Conservation (phyloP, 352 stramenopile genomes). For the Globisporangium emineosum region DNA sequence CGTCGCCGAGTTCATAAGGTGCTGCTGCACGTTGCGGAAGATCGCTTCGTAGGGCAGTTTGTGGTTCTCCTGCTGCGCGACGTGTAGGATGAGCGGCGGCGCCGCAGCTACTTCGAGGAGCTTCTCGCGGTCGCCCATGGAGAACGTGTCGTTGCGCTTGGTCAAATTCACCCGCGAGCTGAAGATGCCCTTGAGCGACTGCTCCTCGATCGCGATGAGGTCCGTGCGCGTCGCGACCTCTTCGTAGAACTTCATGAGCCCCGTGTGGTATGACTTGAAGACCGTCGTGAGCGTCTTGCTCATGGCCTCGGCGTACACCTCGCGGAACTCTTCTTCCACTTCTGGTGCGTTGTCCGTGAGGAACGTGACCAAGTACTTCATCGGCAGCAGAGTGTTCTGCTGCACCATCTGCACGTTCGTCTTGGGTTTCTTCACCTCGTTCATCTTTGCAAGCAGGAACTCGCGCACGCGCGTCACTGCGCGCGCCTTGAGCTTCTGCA, state of each 20-base stretch:
- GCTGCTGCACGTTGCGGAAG: slow-evolving; percentile 95
- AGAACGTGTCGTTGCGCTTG: slow-evolving; percentile 96
- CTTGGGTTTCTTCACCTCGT: slow-evolving; percentile 94
- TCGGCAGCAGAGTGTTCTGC: slow-evolving; percentile 95
- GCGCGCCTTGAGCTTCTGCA: slow-evolving; percentile 86
- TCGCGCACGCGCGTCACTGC: slow-evolving; percentile 81
- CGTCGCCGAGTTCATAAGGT: slow-evolving; percentile 97
- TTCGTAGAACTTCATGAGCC: slow-evolving; percentile 93
- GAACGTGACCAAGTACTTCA: slow-evolving; percentile 96
- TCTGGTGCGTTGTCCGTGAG: slow-evolving; percentile 90
- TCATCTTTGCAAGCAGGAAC: slow-evolving; percentile 93
- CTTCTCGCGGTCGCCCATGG: slow-evolving; percentile 88
- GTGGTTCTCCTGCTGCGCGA: slow-evolving; percentile 89
- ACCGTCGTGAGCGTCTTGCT: slow-evolving; percentile 93
- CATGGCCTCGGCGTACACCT: slow-evolving; percentile 97
- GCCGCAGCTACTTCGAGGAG: slow-evolving; percentile 81
- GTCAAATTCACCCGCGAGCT: slow-evolving; percentile 91
- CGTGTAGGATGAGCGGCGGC: slow-evolving; percentile 93
- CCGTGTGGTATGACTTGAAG: slow-evolving; percentile 96
- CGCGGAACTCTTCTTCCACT: slow-evolving; percentile 93
- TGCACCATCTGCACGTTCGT: slow-evolving; percentile 99
- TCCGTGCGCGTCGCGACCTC: slow-evolving; percentile 92
- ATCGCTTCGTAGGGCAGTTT: slow-evolving; percentile 96
- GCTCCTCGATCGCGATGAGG: slow-evolving; percentile 95
- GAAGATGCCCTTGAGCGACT: slow-evolving; percentile 86